Conservation (phyloP, 257 asterid genomes). For the Verbena officinalis region DNA sequence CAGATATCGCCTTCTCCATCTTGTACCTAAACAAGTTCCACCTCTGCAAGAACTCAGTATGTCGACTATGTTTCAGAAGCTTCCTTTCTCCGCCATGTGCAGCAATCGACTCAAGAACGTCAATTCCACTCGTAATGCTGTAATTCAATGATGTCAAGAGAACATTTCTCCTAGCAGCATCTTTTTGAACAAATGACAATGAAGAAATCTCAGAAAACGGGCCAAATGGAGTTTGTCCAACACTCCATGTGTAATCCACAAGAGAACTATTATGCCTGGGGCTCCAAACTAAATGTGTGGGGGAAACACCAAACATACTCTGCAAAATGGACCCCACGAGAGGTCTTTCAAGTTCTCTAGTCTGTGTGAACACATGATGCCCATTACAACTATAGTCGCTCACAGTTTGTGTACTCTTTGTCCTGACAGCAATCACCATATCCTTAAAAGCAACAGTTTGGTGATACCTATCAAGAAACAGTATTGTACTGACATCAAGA, state of each 20-base stretch:
- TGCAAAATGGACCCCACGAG: conserved; percentile 90
- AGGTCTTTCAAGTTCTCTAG: conserved; percentile 84
- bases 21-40: conserved; percentile 90
- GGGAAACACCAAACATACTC: conserved; percentile 97
- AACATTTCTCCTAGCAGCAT: conserved; percentile 92
- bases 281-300: conserved; percentile 90
- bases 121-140: conserved; percentile 69
- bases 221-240: conserved; percentile 94
- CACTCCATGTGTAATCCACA: conserved; percentile 92
- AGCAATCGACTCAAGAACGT: conserved; percentile 70
- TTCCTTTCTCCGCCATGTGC: conserved; percentile 89
- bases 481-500: conserved; percentile 58
- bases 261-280: conserved; percentile 78
- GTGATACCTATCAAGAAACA: conserved; percentile 89
- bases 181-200: conserved; percentile 86
- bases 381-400: conserved; percentile 90
- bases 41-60: conserved; percentile 66
- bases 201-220: conserved; percentile 87
- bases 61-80: conserved; percentile 59
- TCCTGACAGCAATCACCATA: conserved; percentile 91
- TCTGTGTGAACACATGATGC: conserved; percentile 78
- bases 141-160: conserved; percentile 72
- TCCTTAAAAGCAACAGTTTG: conserved; percentile 91
- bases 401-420: conserved; percentile 84
- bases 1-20: conserved; percentile 77